phyloP scores from a whole-genome alignment of 306 rosid genomes.

The Oemleria cerasiformis region DNA sequence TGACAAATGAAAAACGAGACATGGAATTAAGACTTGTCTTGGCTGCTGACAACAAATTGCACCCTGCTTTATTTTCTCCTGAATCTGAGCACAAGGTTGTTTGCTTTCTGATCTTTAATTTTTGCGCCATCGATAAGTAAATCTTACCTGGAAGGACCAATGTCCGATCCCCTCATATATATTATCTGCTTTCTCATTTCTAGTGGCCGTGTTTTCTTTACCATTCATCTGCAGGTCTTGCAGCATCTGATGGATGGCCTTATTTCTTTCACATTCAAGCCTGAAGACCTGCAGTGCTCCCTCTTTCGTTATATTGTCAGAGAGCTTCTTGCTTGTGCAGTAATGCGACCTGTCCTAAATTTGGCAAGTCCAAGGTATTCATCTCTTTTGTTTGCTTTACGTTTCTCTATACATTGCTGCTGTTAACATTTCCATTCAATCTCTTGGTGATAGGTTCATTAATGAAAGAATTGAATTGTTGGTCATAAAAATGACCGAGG shows the following conservation, averaged over 20 bases:
- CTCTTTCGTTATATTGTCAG: conserved; percentile 75
- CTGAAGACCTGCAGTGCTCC: conserved; percentile 82
- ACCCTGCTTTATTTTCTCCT: conserved; percentile 95
- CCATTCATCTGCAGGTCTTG: conserved; percentile 63
- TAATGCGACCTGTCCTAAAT: conserved; percentile 82
- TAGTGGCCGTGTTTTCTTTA: conserved; percentile 31
- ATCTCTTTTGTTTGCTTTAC: conserved; percentile 23
- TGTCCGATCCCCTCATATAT: conserved; percentile 13
- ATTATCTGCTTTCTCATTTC: conserved; percentile 15
- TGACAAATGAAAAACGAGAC: conserved; percentile 69
- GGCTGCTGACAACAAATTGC: conserved; percentile 82
- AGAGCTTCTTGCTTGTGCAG: conserved; percentile 98
- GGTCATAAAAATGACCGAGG: conserved; percentile 62
- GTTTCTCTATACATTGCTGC: conserved; percentile 16
- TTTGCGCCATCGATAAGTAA: conserved; percentile 20
- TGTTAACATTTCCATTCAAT: conserved; percentile 27
- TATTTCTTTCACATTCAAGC: conserved; percentile 68
- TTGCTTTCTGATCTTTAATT: conserved; percentile 23
- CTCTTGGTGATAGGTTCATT: conserved; percentile 71
- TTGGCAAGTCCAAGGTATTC: conserved; percentile 84
- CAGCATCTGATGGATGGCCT: conserved; percentile 93
- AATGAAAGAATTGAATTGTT: conserved; percentile 86
- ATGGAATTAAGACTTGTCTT: conserved; percentile 56
- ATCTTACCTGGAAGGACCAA: conserved; percentile 19
- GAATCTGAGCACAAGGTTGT: conserved; percentile 97